Evolutionary conservation across 495 filamentous ascomycete species (phyloP), one percentile per base, ranked within the genome.

Genomic region (Trypethelium eluteriae): DNA sequence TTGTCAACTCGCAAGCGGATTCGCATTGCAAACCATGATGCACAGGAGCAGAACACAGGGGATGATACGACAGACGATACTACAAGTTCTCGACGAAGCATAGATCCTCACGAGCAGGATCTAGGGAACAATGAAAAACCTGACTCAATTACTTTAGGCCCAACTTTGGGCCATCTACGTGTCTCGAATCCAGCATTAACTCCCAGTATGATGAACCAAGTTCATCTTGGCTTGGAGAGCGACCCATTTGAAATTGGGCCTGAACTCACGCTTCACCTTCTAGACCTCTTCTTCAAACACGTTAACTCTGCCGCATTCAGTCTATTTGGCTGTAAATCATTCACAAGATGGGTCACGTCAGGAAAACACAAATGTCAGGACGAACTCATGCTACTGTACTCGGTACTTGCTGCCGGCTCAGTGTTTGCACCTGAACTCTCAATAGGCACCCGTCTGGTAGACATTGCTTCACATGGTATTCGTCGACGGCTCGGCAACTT

Each of bases 361-460:
- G 76, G 80, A 66, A 79, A 69, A 14, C 74, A 77, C 25, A 88
- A 88, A 72, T 82, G 80, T 53, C 77, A 79, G 68, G 84, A 85
- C 73, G 88, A 90, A 75, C 81, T 81, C 70, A 91, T 90, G 85
- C 79, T 88, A 61, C 80, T 87, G 59, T 90, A 89, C 77, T 82
- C 82, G 12, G 81, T 87, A 70, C 82, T 90, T 70, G 79, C 84
- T 2, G 67, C 85, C 68, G 84, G 81, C 7, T 80, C 84, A 14
- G 72, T 83, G 1, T 87, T 89, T 68, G 85, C 86, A 0, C 74
- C 79, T 14, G 79, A 82, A 59, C 18, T 10, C 3, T 59, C 53
- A 7, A 36, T n/a, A 67, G 76, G 84, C 34, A 79, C 74, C 67
- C 77, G 79, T 38, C 87, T 84, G 69, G 80, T 82, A 11, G 77